Base-by-base conservation (phyloP, 192 early-diverging fungal species). In the Pilobolus umbonatus region DNA sequence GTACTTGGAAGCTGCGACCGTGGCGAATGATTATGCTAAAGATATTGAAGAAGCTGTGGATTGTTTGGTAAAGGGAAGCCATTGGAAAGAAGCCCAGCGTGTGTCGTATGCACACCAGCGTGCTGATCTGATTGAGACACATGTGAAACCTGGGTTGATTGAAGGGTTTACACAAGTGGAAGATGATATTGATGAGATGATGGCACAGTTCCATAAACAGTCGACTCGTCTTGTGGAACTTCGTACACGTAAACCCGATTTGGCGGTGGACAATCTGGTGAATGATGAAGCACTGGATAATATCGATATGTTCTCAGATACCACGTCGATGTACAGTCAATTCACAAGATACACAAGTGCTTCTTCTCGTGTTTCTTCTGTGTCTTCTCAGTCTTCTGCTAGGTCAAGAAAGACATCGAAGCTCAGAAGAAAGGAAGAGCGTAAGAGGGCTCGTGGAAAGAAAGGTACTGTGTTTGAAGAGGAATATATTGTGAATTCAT, bases 281-380 rank as follows among this genome's bases (percentile, higher is more conserved):
- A 74, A 67, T 31, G 77, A 83, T 39, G 86, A 88, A 38, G 63
- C 74, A 19, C 61, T 91, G n/a, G 89, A 95, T 53, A 86, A 92
- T 65, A 78, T 96, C 11, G 96, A 98, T 65, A 84, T 94, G 76
- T 86, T 94, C 77, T 95, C 94, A 0, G 96, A 98, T 65, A 95
- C 96, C 5, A 88, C 90, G 4, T 94, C 92, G 5, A 93, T 96
- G 91, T 87, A 85, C 21, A 94, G 90, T 61, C 81, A 85, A 46
- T 88, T 90, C 59, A 95, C 88, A 43, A 82, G 86, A 10, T 88
- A 87, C 55, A 91, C 91, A 6, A 75, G 64, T 6, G 80, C 85
- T 8, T 77, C 81, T 31, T 79, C 83, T 19, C 74, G 83, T 22
- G 66, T 82, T 1, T 82, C 80, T 5, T 80, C 80, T n/a, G 74